Evolutionary conservation across 768 basidiomycete species (phyloP).

Genomic region (Suillus weaverae): DNA sequence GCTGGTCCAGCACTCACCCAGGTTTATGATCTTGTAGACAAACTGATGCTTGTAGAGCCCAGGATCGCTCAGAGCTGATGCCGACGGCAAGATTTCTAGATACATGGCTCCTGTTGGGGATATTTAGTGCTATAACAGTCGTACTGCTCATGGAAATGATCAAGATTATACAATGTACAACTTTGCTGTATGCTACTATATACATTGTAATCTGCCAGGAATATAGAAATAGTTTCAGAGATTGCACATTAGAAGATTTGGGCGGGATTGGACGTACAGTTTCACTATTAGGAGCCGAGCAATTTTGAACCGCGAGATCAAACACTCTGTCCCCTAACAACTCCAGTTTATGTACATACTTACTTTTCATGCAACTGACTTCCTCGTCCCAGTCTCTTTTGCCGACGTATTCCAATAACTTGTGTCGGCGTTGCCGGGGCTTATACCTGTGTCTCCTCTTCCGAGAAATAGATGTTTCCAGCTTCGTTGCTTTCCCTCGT

Average conservation of each 20-base stretch:
- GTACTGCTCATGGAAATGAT: background rate
- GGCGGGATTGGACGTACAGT: background rate
- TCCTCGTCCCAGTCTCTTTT: background rate
- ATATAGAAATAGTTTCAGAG: background rate
- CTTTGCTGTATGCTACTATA: background rate
- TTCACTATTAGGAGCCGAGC: background rate
- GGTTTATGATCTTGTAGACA: slow-evolving; percentile 29
- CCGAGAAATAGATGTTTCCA: background rate
- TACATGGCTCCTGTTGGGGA: background rate
- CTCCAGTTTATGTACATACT: background rate
- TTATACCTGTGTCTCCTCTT: background rate
- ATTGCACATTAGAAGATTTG: background rate
- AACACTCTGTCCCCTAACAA: too few relatives aligned
- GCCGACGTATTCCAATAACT: background rate
- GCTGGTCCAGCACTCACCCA: slow-evolving; percentile 24
- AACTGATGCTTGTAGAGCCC: slow-evolving; percentile 26
- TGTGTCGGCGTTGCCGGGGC: background rate
- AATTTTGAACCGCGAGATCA: background rate
- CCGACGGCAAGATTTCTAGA: background rate
- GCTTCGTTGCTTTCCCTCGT: background rate
- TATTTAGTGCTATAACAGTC: background rate
- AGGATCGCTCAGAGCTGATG: slow-evolving; percentile 12
- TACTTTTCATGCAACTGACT: background rate
- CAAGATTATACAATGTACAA: background rate
- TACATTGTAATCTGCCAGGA: too few relatives aligned